Evolutionary conservation across 441 rosid genomes (phyloP).

Genomic region (Populus tomentosa): DNA sequence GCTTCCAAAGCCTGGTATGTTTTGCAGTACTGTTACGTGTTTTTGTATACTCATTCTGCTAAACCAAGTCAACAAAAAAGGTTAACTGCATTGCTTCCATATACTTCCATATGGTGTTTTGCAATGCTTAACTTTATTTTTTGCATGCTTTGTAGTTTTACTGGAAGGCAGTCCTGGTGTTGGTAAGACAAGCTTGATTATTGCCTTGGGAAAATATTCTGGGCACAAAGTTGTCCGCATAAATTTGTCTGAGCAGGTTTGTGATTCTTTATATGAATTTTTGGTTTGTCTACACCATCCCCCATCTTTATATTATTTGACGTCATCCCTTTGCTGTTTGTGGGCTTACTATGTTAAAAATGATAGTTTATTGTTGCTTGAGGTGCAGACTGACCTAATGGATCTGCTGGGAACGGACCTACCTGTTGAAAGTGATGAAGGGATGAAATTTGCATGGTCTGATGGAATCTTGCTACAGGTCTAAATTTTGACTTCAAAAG

Average conservation of each 20-base stretch:
- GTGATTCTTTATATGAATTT: conserved; percentile 14
- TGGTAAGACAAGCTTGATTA: conserved; percentile 94
- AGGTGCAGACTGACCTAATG: conserved; percentile 96
- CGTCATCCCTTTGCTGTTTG: neutral
- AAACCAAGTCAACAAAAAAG: neutral
- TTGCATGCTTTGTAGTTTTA: conserved; percentile 53
- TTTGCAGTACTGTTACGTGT: conserved; percentile 1
- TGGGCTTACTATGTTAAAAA: neutral
- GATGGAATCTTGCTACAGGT: conserved; percentile 98
- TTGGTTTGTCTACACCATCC: neutral
- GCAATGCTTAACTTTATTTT: conserved; percentile 11
- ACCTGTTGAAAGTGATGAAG: conserved; percentile 85
- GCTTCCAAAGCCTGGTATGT: conserved; percentile 84
- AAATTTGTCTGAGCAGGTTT: conserved; percentile 97
- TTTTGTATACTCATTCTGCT: neutral
- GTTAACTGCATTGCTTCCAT: neutral
- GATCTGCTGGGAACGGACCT: conserved; percentile 97
- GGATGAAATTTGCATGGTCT: conserved; percentile 97
- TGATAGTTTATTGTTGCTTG: conserved; percentile 21
- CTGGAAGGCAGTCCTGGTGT: conserved; percentile 99
- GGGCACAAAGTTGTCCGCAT: conserved; percentile 98
- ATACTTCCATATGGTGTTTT: conserved; percentile 8
- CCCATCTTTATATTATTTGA: neutral
- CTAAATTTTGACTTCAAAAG: conserved; percentile 3
- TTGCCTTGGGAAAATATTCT: conserved; percentile 89